These are phyloP conservation scores for Triangularia setosa DNA, from an alignment of 2,329 filamentous ascomycete genomes.

Conservation along the genomic window DNA sequence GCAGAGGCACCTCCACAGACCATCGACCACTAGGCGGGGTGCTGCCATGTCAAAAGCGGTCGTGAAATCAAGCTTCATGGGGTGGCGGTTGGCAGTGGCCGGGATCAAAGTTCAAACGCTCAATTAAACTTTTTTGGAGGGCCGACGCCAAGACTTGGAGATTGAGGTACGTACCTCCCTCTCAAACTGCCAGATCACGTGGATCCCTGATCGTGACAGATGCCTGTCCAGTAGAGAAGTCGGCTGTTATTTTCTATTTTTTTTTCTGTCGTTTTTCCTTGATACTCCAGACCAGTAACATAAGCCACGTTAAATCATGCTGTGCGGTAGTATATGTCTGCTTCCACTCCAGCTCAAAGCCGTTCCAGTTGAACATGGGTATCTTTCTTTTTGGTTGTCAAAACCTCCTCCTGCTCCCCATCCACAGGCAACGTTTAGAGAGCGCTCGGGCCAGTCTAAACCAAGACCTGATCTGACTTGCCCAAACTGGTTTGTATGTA, in stretches of 20 bases:
- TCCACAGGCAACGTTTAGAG: too few species aligned
- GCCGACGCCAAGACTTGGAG: neutral
- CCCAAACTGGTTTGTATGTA: neutral
- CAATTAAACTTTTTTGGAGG: neutral
- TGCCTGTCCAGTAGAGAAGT: neutral
- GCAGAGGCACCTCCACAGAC: conserved; percentile 62
- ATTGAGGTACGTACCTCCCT: neutral
- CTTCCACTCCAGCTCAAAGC: neutral
- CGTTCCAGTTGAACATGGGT: neutral
- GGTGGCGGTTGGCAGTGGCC: neutral
- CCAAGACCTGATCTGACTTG: neutral
- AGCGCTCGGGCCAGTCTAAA: too few species aligned
- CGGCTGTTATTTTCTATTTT: too few species aligned
- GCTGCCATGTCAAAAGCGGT: neutral
- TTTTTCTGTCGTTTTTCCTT: neutral
- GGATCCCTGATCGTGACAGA: neutral
- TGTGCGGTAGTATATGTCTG: neutral
- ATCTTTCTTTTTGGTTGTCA: neutral
- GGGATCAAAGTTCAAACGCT: neutral
- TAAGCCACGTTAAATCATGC: neutral
- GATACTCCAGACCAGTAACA: neutral
- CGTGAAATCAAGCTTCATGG: neutral
- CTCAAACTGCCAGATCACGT: neutral
- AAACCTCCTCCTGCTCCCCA: neutral
- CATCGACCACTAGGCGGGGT: conserved; percentile 46